phyloP scores from a whole-genome alignment of 1,284 basidiomycete genomes.

The Apiotrichum gracile region DNA sequence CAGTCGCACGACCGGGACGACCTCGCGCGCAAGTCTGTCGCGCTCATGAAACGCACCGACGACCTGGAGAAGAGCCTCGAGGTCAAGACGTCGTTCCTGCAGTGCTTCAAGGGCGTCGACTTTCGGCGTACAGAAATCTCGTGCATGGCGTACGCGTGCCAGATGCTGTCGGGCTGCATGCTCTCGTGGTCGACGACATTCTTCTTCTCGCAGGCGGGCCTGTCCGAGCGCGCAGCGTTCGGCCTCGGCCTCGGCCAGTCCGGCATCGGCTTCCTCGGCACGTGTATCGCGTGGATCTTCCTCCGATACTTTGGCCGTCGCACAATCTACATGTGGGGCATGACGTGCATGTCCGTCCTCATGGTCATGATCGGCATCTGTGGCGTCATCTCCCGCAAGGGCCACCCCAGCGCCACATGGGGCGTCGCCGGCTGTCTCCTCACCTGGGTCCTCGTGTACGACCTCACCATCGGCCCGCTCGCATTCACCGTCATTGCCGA shows the following conservation, averaged over 20 bases:
- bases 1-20: neutral
- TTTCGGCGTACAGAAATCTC: constrained; percentile 29
- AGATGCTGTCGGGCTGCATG: constrained; percentile 7
- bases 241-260: constrained; percentile 39
- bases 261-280: constrained; percentile 23
- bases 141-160: constrained; percentile 10
- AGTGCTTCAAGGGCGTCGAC: constrained; percentile 48
- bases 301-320: constrained; percentile 42
- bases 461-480: constrained; percentile 14
- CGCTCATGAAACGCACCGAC: constrained; percentile 29
- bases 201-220: constrained; percentile 46
- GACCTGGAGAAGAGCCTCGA: constrained; percentile 20
- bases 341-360: constrained; percentile 13
- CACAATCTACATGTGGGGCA: constrained; percentile 47
- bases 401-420: neutral
- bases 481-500: constrained; percentile 42
- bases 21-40: neutral
- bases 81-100: constrained; percentile 36
- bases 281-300: constrained; percentile 17
- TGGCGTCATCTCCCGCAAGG: constrained; percentile 41
- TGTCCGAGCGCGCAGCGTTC: constrained; percentile 38
- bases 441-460: constrained; percentile 20
- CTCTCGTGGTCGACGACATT: constrained; percentile 20
- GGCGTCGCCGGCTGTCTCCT: constrained; percentile 8
- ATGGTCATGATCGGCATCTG: constrained; percentile 24